Percentiles rank a stretch among this genome's conserved stretches.
Evolutionary conservation across 2,329 filamentous ascomycete species (phyloP).

Genomic region (Pseudogymnoascus sp.): DNA sequence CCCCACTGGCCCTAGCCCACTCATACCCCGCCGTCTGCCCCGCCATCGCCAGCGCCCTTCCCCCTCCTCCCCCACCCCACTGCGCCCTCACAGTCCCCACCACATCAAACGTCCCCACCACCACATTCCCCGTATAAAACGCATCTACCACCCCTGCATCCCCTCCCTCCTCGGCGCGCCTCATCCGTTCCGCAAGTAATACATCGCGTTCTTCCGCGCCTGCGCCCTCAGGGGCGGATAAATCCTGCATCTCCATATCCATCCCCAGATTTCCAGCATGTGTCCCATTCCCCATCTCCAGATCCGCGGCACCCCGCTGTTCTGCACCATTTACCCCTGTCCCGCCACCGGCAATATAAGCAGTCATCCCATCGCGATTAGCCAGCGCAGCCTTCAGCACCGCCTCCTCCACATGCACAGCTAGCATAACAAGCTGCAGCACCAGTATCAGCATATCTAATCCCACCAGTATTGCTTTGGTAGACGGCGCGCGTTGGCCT

Average conservation of each 20-base stretch:
- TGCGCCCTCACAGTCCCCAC: conserved; percentile 24
- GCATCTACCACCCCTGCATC: conserved; percentile 23
- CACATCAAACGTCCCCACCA: conserved; percentile 26
- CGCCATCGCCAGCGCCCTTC: conserved; percentile 20
- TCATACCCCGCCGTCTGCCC: conserved; percentile 1
- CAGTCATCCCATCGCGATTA: conserved; percentile 9
- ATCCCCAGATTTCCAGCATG: not conserved
- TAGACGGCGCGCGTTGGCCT: conserved; percentile 54
- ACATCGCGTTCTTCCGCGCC: conserved; percentile 17
- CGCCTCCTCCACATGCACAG: conserved; percentile 53
- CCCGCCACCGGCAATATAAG: not conserved
- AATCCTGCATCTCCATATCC: conserved; percentile 7
- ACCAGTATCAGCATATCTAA: conserved; percentile 47
- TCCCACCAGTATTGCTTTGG: conserved; percentile 44
- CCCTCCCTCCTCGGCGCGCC: conserved; percentile 16
- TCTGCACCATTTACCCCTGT: conserved; percentile 26
- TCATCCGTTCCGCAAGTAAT: conserved; percentile 19
- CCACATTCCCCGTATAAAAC: conserved; percentile 25
- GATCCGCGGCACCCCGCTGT: conserved; percentile 24
- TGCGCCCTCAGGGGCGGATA: conserved; percentile 10
- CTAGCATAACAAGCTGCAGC: conserved; percentile 56
- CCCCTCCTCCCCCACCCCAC: conserved; percentile 21
- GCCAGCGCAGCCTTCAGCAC: conserved; percentile 34
- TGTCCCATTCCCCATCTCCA: conserved; percentile 21
- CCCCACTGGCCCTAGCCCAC: conserved; percentile 15